Base-by-base conservation (phyloP, 225 moss, liverwort and hornwort species). In the Physcomitrellopsis africana region DNA sequence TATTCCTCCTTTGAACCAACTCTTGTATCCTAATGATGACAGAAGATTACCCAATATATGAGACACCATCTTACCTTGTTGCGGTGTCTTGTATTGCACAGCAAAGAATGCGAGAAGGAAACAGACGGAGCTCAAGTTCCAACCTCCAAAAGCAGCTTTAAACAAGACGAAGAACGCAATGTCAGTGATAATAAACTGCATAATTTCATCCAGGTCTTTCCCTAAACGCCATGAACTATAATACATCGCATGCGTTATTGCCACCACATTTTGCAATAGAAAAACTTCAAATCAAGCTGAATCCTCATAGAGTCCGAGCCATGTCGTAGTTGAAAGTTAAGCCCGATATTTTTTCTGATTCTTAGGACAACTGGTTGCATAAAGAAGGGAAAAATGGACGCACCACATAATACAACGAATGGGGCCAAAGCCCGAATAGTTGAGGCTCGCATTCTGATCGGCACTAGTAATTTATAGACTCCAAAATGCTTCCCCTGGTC, bases 81-180 rank as follows among this genome's bases (percentile, higher is more conserved):
- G 71, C 27, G 79, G 81, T 48, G 66, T 70, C 54, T 78, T 71
- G 48, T 53, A 85, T 18, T 85, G 85, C 7, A 85, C 65, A 23
- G 75, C 20, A 52, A 85, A 81, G 61, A 81, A 85, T 52, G 85
- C 78, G 45, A 78, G 27, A 7, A 85, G 78, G 71, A 78, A 85
- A 58, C 77, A 81, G 14, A 78, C 26, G 41, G 85, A 85, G 42
- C 78, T 54, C 48, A 81, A 75, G 72, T 75, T 81, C 85, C 85
- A 85, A 43, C 85, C 75, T 52, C 77, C 77, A 43, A 81, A 67
- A 60, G 75, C 72, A 54, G 85, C 85, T 79, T 73, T 13, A 63
- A 61, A 73, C 20, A 62, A 72, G 24, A 58, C 42, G 29, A 43
- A 37, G 2, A 14, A 67, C 17, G 13, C 45, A 27, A 7, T 17